Evolutionary conservation across 306 rosid genomes (phyloP).

Genomic region (Castanopsis chinensis): DNA sequence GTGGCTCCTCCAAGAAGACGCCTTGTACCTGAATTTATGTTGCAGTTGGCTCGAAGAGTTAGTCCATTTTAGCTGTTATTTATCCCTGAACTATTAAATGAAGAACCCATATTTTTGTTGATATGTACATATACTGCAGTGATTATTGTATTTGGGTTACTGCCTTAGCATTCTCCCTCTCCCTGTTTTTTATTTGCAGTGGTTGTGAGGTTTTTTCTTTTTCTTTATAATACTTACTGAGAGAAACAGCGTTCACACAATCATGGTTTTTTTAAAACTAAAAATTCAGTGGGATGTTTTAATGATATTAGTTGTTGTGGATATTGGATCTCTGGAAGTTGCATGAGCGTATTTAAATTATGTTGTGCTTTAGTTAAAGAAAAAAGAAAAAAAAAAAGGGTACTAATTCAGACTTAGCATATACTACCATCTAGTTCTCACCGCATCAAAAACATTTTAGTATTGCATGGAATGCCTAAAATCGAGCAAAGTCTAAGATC

Average conservation of each 20-base stretch:
- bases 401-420: too few species aligned
- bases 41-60: constrained; percentile 70
- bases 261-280: too few species aligned
- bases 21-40: constrained; percentile 85
- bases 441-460: too few species aligned
- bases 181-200: not conserved
- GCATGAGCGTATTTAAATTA: too few species aligned
- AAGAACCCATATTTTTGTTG: not conserved
- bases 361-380: too few species aligned
- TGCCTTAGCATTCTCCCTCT: not conserved
- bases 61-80: constrained; percentile 68
- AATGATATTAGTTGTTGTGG: too few species aligned
- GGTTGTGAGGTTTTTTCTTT: not conserved
- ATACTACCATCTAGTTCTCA: too few species aligned
- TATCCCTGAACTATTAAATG: not conserved
- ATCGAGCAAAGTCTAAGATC: too few species aligned
- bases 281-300: too few species aligned
- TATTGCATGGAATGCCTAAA: too few species aligned
- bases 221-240: not conserved
- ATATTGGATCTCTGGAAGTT: too few species aligned
- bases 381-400: too few species aligned
- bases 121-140: constrained; percentile 18
- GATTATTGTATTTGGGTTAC: not conserved
- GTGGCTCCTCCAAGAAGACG: constrained; percentile 77
- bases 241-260: not conserved